Conservation (phyloP, 371 early-diverging fungal genomes). For the Basidiobolus meristosporus region DNA sequence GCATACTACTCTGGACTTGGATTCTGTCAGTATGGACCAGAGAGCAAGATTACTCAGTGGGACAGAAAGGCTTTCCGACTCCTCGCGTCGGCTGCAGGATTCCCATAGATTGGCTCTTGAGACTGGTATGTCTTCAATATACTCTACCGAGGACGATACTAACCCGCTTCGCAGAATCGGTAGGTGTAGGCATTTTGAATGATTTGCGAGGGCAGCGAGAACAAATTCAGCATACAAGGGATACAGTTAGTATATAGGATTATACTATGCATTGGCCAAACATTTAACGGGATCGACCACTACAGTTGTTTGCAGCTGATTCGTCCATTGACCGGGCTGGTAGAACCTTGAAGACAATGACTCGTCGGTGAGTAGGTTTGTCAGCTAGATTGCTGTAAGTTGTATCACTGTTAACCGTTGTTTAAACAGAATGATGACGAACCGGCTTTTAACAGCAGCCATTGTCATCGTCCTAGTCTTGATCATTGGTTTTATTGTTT, state of each 20-base stretch:
- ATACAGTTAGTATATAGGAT: conserved; percentile 70
- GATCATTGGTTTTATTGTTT: too few relatives aligned
- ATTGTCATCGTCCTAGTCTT: conserved; percentile 70
- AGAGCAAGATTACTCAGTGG: conserved; percentile 64
- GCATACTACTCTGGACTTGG: conserved; percentile 17
- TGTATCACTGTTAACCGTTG: neutral
- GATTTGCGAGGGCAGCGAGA: conserved; percentile 75
- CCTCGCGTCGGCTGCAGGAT: conserved; percentile 62
- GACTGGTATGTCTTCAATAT: conserved; percentile 34
- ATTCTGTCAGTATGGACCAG: conserved; percentile 55
- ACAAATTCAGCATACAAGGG: conserved; percentile 68
- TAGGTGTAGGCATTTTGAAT: conserved; percentile 67
- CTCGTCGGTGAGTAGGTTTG: conserved; percentile 49
- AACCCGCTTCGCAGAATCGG: conserved; percentile 26
- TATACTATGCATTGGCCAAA: too few relatives aligned
- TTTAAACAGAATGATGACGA: conserved; percentile 78
- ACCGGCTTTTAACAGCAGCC: conserved; percentile 71
- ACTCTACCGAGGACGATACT: too few relatives aligned
- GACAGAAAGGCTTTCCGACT: conserved; percentile 63
- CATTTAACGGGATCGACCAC: too few relatives aligned
- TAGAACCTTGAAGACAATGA: conserved; percentile 78
- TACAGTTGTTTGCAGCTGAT: conserved; percentile 48
- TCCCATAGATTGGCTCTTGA: conserved; percentile 82
- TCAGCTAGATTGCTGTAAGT: neutral
- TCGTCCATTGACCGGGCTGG: conserved; percentile 74